phyloP scores from a whole-genome alignment of 805 yeast species.

The Starmera amethionina region DNA sequence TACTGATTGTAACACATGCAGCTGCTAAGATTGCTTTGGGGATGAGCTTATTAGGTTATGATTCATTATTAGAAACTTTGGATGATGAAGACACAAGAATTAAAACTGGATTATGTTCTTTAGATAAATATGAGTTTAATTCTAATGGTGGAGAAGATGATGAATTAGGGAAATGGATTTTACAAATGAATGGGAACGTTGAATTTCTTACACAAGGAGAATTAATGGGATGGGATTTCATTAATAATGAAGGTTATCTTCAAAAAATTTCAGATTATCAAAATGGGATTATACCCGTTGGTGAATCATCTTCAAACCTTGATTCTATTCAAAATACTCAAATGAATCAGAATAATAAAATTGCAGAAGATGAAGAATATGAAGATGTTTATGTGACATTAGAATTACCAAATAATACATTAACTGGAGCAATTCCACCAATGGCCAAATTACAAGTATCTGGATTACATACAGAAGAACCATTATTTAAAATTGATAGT shows the following conservation, averaged over 20 bases:
- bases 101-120: slow-evolving; percentile 78
- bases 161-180: slow-evolving; percentile 39
- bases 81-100: slow-evolving; percentile 36
- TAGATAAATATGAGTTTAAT: slow-evolving; percentile 49
- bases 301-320: too few relatives aligned
- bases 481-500: slow-evolving; percentile 48
- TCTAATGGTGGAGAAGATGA: slow-evolving; percentile 10
- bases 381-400: slow-evolving; percentile 45
- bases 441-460: slow-evolving; percentile 40
- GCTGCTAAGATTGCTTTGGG: slow-evolving; percentile 89
- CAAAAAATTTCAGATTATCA: background rate
- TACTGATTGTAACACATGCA: slow-evolving; percentile 84
- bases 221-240: slow-evolving; percentile 91
- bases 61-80: slow-evolving; percentile 40
- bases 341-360: slow-evolving; percentile 2
- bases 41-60: slow-evolving; percentile 52
- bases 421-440: slow-evolving; percentile 22
- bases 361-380: slow-evolving; percentile 21
- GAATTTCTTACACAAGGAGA: slow-evolving; percentile 68
- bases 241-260: slow-evolving; percentile 18
- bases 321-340: slow-evolving; percentile 2
- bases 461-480: slow-evolving; percentile 44
- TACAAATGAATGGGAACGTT: slow-evolving; percentile 63
- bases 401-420: slow-evolving; percentile 34
- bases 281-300: slow-evolving; percentile 13